Base-by-base conservation (phyloP, 2,329 filamentous ascomycete species). In the Colletotrichum plurivorum region DNA sequence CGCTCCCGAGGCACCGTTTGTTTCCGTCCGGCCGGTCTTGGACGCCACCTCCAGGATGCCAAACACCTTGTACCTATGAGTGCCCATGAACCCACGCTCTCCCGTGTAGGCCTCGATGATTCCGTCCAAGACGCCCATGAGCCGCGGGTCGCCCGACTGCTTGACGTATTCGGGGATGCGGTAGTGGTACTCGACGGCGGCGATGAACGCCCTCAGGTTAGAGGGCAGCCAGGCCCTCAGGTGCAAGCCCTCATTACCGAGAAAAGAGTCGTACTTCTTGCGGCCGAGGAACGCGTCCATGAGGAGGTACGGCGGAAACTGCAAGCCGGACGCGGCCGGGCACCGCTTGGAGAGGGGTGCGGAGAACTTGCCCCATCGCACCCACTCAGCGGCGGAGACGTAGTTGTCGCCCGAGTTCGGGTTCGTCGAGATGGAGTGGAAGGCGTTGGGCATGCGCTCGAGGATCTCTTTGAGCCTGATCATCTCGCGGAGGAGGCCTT, bases 31-130 rank as follows among this genome's bases (percentile, higher is more conserved):
- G 2, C 86, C 85, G 0, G 84, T 85, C 74, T 88, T 88, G 48
- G 81, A 83, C 1, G 85, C 85, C 15, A 87, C 82, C 66, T 88
- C 85, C 0, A 88, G 81, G 31, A 88, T 84, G 1, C 85, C 86
- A 70, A 87, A 88, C 5, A 88, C 86, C 72, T 88, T 88, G 74
- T 88, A 87, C n/a, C 85, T 77, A 72, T 88, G 86, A 0, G 83
- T 84, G 5, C 86, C 85, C 85, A 88, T 87, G 73, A 88, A 88
- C 0, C 86, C 86, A 20, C 85, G 79, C 71, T 88, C 85, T 0
- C 86, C 86, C 0, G 84, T 84, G 70, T 88, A 88, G 0, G 85
- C 85, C 72, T 88, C 86, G 1, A 88, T 81, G 2, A 88, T 87
- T 0, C 85, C 86, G 65, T 88, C 85, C 1, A 88, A 69, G 0